These are phyloP conservation scores for Pythium insidiosum DNA, from an alignment of 352 stramenopile genomes.

Conservation along the genomic window DNA sequence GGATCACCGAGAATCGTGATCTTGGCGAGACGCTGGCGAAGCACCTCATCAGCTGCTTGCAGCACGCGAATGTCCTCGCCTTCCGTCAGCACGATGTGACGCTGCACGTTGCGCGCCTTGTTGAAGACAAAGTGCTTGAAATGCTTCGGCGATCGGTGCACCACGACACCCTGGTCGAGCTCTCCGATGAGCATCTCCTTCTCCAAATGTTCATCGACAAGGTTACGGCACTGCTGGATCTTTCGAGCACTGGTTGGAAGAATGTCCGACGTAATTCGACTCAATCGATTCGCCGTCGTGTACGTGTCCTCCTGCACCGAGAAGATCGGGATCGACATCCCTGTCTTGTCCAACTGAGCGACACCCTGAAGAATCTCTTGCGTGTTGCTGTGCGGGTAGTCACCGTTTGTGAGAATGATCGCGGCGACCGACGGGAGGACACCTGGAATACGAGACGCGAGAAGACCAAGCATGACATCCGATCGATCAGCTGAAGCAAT, in stretches of 20 bases:
- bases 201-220: conserved; percentile 61
- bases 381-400: conserved; percentile 65
- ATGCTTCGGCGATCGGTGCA: conserved; percentile 70
- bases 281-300: conserved; percentile 43
- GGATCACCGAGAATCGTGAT: conserved; percentile 75
- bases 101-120: conserved; percentile 60
- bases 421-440: conserved; percentile 58
- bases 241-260: conserved; percentile 61
- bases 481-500: conserved; percentile 71
- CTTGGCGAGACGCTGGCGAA: conserved; percentile 56
- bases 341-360: conserved; percentile 51
- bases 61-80: conserved; percentile 77
- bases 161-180: conserved; percentile 47
- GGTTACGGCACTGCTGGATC: conserved; percentile 51
- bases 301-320: conserved; percentile 61
- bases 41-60: conserved; percentile 64
- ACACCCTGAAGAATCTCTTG: conserved; percentile 67
- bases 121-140: conserved; percentile 83
- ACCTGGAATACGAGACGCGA: conserved; percentile 57
- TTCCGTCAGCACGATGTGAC: conserved; percentile 81
- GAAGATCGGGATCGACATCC: conserved; percentile 70
- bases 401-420: conserved; percentile 71
- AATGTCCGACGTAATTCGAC: conserved; percentile 54
- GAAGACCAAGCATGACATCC: conserved; percentile 60
- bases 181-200: conserved; percentile 65